Conservation (phyloP, 805 yeast genomes). For the Sugiyamaella smithiae region DNA sequence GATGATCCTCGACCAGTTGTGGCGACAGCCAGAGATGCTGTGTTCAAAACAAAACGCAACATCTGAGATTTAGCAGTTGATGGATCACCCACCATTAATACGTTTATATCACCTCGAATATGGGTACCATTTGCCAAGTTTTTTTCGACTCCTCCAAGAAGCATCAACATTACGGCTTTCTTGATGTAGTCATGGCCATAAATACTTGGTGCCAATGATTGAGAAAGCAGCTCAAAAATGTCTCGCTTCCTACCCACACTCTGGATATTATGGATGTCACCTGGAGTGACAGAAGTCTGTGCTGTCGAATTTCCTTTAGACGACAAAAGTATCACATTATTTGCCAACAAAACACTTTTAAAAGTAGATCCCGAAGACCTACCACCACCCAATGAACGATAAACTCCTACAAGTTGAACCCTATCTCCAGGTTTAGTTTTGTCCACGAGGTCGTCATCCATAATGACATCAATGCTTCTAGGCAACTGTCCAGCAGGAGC, state of each 20-base stretch:
- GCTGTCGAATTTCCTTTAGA: conserved; percentile 78
- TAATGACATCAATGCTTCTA: conserved; percentile 83
- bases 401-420: conserved; percentile 90
- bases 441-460: conserved; percentile 94
- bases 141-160: conserved; percentile 92
- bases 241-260: conserved; percentile 65
- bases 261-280: conserved; percentile 83
- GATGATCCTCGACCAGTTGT: conserved; percentile 99
- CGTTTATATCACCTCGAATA: conserved; percentile 95
- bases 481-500: conserved; percentile 99
- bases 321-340: conserved; percentile 84
- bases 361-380: conserved; percentile 54
- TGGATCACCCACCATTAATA: conserved; percentile 97
- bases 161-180: conserved; percentile 84
- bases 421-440: conserved; percentile 93
- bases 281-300: conserved; percentile 64
- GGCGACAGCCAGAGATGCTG: conserved; percentile 93
- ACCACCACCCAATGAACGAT: conserved; percentile 71
- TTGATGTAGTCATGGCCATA: conserved; percentile 91
- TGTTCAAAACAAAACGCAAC: conserved; percentile 87
- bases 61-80: conserved; percentile 97
- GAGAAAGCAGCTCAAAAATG: conserved; percentile 74
- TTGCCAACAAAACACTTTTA: conserved; percentile 79
- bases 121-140: conserved; percentile 94
- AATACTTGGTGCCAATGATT: conserved; percentile 92